phyloP scores from a whole-genome alignment of 2,329 filamentous ascomycete genomes.

The Paecilomyces dactylethromorphus region DNA sequence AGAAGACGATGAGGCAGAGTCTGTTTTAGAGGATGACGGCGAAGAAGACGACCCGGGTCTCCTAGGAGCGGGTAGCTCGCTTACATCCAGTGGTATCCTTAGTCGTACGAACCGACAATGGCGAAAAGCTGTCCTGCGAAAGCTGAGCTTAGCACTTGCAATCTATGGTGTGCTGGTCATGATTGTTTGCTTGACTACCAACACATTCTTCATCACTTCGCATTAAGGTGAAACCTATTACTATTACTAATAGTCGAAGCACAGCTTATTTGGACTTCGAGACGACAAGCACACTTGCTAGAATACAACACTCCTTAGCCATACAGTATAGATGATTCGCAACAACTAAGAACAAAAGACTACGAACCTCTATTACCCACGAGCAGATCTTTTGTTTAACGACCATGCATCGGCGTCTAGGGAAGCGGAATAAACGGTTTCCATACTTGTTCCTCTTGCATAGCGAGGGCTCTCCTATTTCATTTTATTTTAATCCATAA shows the following conservation, averaged over 20 bases:
- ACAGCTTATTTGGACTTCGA: not conserved
- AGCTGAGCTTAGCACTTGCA: constrained; percentile 66
- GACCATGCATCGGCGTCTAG: not conserved
- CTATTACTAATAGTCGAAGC: not conserved
- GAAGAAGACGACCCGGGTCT: constrained; percentile 24
- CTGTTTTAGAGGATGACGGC: constrained; percentile 34
- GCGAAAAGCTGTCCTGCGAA: constrained; percentile 60
- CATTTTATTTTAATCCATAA: not conserved
- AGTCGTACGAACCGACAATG: constrained; percentile 58
- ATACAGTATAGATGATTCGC: not conserved
- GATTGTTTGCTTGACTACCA: constrained; percentile 78
- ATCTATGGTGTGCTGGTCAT: constrained; percentile 84
- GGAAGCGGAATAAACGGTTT: not conserved
- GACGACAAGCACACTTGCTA: not conserved
- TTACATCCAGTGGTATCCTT: constrained; percentile 52
- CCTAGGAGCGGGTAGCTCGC: constrained; percentile 34
- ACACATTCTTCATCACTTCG: constrained; percentile 67
- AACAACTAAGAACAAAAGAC: not conserved
- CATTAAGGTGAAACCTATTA: constrained; percentile 41
- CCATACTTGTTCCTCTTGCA: not conserved
- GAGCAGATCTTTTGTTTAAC: not conserved
- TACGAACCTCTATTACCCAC: not conserved
- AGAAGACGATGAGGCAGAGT: constrained; percentile 70
- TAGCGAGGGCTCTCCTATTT: not conserved
- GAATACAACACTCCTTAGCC: not conserved